Evolutionary conservation across 164 flowering plant genomes (phyloP), one percentile per base, ranked within the genome.

Genomic region (Berberis vulgaris): DNA sequence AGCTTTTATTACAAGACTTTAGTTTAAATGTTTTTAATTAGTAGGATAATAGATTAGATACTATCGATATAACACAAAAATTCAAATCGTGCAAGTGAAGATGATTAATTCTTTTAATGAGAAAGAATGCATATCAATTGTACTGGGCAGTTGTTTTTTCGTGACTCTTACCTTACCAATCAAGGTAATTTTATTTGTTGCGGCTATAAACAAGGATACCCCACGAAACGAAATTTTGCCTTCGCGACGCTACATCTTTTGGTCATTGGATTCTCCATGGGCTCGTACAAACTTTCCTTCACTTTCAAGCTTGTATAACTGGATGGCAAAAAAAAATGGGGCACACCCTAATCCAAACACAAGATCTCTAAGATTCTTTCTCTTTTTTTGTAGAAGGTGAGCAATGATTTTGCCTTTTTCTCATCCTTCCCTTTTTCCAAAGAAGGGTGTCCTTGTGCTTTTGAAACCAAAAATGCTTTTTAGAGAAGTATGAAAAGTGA

Each of bases 331-430:
- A 62, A 64, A 53, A 59, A 43, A 77, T 76, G 74, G 78, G 70
- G 61, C 43, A 52, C 7, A 45, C 45, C 79, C 26, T 26, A 26
- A 64, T 65, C 71, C 74, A 71, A 26, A 63, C 60, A 26, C 73
- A 70, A 76, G 73, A 80, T 82, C 79, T 76, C 76, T 61, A 54
- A 69, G 79, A 76, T 82, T 76, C 82, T 73, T 73, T 72, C 74
- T 74, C 78, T 67, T 69, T 67, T 49, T 45, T 71, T 64, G n/a
- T n/a, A 76, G 71, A 75, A 75, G 67, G 66, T 63, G 77, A 79
- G 67, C 70, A 43, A 68, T 71, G 73, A 73, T 68, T 66, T 77
- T 67, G 73, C 73, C 73, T 66, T 69, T 69, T 71, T 77, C 76
- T 45, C 65, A 69, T 69, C 43, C 57, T 12, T 5, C 41, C 41